Conservation (phyloP, 768 basidiomycete species). For the Paxillus involutus region DNA sequence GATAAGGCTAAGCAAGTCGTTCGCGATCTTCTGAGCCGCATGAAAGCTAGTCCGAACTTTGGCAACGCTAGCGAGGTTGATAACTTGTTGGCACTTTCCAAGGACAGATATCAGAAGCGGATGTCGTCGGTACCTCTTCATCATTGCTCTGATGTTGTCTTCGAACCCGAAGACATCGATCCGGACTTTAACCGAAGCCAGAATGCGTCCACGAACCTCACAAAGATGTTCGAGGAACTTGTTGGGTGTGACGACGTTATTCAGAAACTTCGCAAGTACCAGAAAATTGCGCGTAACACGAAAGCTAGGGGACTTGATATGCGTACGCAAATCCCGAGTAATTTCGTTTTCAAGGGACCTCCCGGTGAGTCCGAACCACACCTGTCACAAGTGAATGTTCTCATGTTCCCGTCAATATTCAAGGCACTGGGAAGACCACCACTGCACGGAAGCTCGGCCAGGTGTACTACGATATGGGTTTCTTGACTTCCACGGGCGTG, state of each 20-base stretch:
- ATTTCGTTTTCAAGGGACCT: slow-evolving; percentile 73
- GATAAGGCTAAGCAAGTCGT: slow-evolving; percentile 56
- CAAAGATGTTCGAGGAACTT: slow-evolving; percentile 59
- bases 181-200: slow-evolving; percentile 53
- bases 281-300: slow-evolving; percentile 45
- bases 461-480: slow-evolving; percentile 67
- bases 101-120: slow-evolving; percentile 45
- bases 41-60: slow-evolving; percentile 53
- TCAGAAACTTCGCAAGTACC: slow-evolving; percentile 47
- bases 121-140: slow-evolving; percentile 23
- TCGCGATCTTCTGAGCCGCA: slow-evolving; percentile 40
- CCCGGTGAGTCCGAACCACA: slow-evolving; percentile 43
- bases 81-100: slow-evolving; percentile 53
- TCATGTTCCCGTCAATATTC: too few species aligned
- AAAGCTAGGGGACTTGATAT: slow-evolving; percentile 43
- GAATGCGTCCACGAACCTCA: slow-evolving; percentile 50
- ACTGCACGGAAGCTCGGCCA: slow-evolving; percentile 62
- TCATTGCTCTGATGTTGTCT: slow-evolving; percentile 24
- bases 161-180: slow-evolving; percentile 57
- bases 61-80: slow-evolving; percentile 68
- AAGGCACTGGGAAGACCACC: slow-evolving; percentile 64
- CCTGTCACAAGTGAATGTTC: too few species aligned
- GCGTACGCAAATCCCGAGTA: slow-evolving; percentile 54
- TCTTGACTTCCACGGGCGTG: slow-evolving; percentile 50
- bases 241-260: slow-evolving; percentile 60